Percentiles rank a stretch among this genome's conserved stretches.
Conservation (phyloP, 805 yeast genomes). For the Alloascoidea hylecoeti region DNA sequence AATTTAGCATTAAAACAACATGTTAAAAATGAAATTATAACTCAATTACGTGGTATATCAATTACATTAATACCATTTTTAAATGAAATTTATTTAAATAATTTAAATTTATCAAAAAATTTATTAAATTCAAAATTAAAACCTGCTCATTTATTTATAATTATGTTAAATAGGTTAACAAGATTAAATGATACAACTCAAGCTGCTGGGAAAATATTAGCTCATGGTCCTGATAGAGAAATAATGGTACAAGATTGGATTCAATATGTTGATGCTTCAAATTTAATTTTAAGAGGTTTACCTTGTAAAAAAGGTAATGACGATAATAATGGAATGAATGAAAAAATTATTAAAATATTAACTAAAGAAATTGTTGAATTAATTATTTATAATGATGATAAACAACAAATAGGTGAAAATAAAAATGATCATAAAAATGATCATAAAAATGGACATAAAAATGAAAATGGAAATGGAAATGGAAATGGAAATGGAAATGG, state of each 20-base stretch:
- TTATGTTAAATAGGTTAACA: conserved; percentile 37
- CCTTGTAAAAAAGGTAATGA: conserved; percentile 25
- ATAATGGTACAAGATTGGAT: conserved; percentile 48
- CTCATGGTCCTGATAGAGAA: conserved; percentile 25
- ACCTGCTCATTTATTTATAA: conserved; percentile 38
- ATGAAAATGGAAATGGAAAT: not conserved
- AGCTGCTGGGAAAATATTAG: conserved; percentile 31
- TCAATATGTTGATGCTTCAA: conserved; percentile 28
- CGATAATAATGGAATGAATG: conserved; percentile 13
- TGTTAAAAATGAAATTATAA: not conserved
- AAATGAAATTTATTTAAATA: conserved; percentile 21
- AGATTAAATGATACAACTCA: conserved; percentile 38
- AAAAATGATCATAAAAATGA: not conserved
- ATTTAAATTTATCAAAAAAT: conserved; percentile 32
- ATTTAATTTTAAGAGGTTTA: conserved; percentile 31
- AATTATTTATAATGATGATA: too few relatives aligned
- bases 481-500: conserved; percentile 5
- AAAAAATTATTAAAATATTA: conserved; percentile 15
- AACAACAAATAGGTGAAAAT: too few relatives aligned
- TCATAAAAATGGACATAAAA: not conserved
- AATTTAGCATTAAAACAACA: not conserved
- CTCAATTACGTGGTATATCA: not conserved
- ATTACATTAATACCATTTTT: conserved; percentile 13
- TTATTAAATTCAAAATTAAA: conserved; percentile 37
- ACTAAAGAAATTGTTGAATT: conserved; percentile 4